Percentiles rank a stretch among this genome's conserved stretches.
phyloP scores from a whole-genome alignment of 2,329 filamentous ascomycete genomes.

The Setomelanomma holmii region DNA sequence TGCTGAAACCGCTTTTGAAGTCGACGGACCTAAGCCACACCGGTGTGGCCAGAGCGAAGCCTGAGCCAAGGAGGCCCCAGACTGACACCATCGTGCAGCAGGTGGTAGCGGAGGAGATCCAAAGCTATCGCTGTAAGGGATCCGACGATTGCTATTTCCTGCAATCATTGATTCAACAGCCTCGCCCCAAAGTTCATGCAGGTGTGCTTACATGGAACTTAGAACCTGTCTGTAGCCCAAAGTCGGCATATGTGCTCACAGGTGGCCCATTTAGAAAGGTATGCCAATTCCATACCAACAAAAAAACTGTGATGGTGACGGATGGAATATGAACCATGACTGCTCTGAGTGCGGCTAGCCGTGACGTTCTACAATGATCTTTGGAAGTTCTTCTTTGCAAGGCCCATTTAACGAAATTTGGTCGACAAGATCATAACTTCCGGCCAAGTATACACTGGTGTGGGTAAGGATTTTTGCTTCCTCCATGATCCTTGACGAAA shows the following conservation, averaged over 20 bases:
- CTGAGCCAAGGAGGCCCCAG: not conserved
- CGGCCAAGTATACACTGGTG: no score
- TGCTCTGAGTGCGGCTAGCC: not conserved
- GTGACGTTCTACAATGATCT: not conserved
- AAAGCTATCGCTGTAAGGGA: not conserved
- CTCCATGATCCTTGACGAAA: no score
- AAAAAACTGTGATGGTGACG: not conserved
- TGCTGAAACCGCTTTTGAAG: not conserved
- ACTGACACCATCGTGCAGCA: not conserved
- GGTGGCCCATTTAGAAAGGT: not conserved
- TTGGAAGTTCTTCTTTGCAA: not conserved
- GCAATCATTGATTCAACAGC: no score
- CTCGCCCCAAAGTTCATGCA: not conserved
- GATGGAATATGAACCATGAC: not conserved
- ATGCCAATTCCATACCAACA: not conserved
- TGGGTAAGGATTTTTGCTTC: no score
- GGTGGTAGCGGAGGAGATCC: constrained; percentile 1
- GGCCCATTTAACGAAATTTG: no score
- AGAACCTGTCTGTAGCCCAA: not conserved
- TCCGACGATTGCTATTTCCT: constrained; percentile 1
- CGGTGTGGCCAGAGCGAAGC: not conserved
- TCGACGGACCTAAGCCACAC: not conserved
- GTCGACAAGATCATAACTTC: no score
- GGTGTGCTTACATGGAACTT: constrained; percentile 1
- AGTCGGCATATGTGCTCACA: not conserved